Percentiles rank a stretch among this genome's conserved stretches.
phyloP scores from a whole-genome alignment of 2,329 filamentous ascomycete species.

The Calonectria hawksworthii region DNA sequence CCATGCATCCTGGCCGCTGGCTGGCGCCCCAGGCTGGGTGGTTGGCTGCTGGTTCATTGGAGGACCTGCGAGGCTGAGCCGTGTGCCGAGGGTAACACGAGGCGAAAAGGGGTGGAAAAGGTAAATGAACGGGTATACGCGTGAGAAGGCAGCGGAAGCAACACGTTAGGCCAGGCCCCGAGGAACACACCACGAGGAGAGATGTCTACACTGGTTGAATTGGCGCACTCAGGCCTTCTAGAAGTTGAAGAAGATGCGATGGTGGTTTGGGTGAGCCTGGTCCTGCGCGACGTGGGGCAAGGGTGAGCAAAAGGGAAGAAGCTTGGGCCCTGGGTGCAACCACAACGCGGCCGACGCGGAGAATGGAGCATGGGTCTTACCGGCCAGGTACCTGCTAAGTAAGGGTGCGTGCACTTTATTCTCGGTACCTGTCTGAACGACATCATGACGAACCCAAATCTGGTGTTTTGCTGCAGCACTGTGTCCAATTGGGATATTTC shows the following conservation, averaged over 20 bases:
- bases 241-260: conserved; percentile 29
- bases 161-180: background rate
- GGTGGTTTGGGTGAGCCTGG: conserved; percentile 23
- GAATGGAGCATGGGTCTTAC: conserved; percentile 2
- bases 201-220: conserved; percentile 10
- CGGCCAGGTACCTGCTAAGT: conserved; percentile 18
- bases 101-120: conserved; percentile 1
- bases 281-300: conserved; percentile 37
- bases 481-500: conserved; percentile 29
- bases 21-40: conserved; percentile 35
- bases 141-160: conserved; percentile 22
- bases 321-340: conserved; percentile 43
- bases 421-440: background rate
- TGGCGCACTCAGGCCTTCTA: conserved; percentile 39
- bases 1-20: conserved; percentile 51
- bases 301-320: conserved; percentile 32
- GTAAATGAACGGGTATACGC: conserved; percentile 28
- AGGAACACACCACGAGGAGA: background rate
- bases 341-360: conserved; percentile 27
- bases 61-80: conserved; percentile 12
- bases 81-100: background rate
- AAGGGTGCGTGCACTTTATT: background rate
- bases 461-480: conserved; percentile 17
- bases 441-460: background rate
- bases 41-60: conserved; percentile 42